Percentiles rank a stretch among this genome's conserved stretches.
These are phyloP conservation scores for Neurospora africana DNA, from an alignment of 495 filamentous ascomycete species.

Conservation along the genomic window DNA sequence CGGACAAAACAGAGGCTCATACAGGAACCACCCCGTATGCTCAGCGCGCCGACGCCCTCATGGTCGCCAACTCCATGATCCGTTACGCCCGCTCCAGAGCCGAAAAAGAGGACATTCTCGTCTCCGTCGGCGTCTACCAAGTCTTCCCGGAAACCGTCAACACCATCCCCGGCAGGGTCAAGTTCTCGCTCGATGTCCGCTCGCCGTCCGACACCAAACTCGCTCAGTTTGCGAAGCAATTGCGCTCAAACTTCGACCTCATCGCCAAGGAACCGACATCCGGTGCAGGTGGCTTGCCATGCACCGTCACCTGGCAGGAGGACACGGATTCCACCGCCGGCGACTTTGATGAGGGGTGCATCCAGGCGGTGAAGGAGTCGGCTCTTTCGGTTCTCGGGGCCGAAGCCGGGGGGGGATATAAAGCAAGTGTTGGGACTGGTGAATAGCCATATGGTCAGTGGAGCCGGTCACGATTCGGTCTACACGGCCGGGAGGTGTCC, in stretches of 20 bases:
- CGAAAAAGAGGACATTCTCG: conserved; percentile 44
- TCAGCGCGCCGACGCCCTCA: conserved; percentile 52
- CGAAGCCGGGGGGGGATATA: conserved; percentile 3
- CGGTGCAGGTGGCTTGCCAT: conserved; percentile 23
- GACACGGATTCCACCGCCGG: conserved; percentile 57
- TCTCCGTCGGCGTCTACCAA: conserved; percentile 61
- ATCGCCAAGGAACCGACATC: conserved; percentile 17
- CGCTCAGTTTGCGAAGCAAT: conserved; percentile 35
- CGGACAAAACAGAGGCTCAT: conserved; percentile 49
- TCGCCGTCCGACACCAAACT: conserved; percentile 49
- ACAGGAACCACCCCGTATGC: conserved; percentile 64
- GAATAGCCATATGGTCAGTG: conserved; percentile 37
- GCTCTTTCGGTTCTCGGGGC: conserved; percentile 40
- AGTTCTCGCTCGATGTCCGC: conserved; percentile 64
- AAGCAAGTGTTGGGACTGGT: conserved; percentile 11
- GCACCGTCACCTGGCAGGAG: conserved; percentile 21
- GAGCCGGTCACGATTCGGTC: conserved; percentile 51
- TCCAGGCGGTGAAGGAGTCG: conserved; percentile 52
- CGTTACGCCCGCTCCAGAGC: conserved; percentile 54
- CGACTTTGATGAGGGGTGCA: conserved; percentile 61
- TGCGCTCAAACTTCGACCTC: conserved; percentile 20
- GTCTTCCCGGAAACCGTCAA: conserved; percentile 60
- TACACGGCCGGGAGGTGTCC: conserved; percentile 29
- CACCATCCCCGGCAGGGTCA: conserved; percentile 60
- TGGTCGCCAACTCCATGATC: conserved; percentile 60